Conservation (phyloP, 2,329 filamentous ascomycete species). For the Alternaria arbusti region DNA sequence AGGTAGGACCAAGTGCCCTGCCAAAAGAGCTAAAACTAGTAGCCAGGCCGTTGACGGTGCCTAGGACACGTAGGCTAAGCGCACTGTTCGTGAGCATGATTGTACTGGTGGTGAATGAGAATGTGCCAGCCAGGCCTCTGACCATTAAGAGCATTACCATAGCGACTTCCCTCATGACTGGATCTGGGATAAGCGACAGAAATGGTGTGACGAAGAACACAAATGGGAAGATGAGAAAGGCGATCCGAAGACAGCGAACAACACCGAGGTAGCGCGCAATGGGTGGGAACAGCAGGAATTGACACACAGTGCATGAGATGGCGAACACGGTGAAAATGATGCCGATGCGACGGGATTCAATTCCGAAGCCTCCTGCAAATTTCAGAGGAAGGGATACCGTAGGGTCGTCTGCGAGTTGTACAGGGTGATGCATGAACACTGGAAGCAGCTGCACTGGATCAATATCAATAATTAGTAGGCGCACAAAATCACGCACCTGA, state of each 20-base stretch:
- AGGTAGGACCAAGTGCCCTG: conserved; percentile 77
- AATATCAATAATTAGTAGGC: neutral
- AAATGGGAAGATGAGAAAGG: conserved; percentile 72
- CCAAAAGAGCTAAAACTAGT: conserved; percentile 83
- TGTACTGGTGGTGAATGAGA: conserved; percentile 87
- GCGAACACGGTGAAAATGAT: conserved; percentile 86
- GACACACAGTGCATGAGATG: conserved; percentile 77
- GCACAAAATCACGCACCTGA: conserved; percentile 55
- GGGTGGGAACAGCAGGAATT: conserved; percentile 84
- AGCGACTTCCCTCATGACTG: conserved; percentile 60
- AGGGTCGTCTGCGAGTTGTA: conserved; percentile 59
- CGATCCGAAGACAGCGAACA: conserved; percentile 73
- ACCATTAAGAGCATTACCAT: conserved; percentile 72
- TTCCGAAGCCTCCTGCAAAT: conserved; percentile 82
- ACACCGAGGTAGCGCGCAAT: conserved; percentile 76
- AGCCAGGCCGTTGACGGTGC: conserved; percentile 89
- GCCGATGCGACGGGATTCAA: conserved; percentile 76
- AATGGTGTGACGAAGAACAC: conserved; percentile 85
- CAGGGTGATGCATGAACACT: conserved; percentile 83
- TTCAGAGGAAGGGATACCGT: conserved; percentile 73
- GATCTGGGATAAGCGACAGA: conserved; percentile 66
- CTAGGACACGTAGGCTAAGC: conserved; percentile 74
- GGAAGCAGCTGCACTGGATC: conserved; percentile 65
- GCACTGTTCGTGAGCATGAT: conserved; percentile 92
- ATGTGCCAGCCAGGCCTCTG: conserved; percentile 78